phyloP scores from a whole-genome alignment of 2,329 filamentous ascomycete genomes.

The Aspergillus vadensis region DNA sequence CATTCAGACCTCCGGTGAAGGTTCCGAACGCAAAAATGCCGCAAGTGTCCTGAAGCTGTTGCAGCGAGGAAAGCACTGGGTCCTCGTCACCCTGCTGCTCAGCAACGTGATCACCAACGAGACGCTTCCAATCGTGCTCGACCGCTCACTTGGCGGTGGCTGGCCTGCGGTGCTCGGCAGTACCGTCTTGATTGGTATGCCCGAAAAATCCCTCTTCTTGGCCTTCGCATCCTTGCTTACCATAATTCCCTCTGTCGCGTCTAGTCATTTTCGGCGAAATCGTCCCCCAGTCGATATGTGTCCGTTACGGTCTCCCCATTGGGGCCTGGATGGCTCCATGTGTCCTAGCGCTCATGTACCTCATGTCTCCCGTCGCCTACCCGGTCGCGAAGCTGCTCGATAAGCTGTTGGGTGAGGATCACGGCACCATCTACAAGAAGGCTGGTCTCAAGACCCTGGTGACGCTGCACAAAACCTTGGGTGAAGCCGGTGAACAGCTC shows the following conservation, averaged over 20 bases:
- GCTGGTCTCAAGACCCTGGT: slow-evolving; percentile 95
- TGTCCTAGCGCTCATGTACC: slow-evolving; percentile 86
- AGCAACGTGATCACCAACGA: slow-evolving; percentile 99
- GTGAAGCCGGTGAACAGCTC: slow-evolving; percentile 78
- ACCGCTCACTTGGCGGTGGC: slow-evolving; percentile 89
- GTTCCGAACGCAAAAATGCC: slow-evolving; percentile 83
- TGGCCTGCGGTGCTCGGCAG: slow-evolving; percentile 92
- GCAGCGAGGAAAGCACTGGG: slow-evolving; percentile 94
- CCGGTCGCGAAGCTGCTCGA: slow-evolving; percentile 95
- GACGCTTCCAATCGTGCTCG: slow-evolving; percentile 90
- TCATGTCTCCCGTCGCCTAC: slow-evolving; percentile 87
- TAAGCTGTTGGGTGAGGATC: slow-evolving; percentile 87
- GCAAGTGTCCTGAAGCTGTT: slow-evolving; percentile 76
- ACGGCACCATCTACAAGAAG: slow-evolving; percentile 97
- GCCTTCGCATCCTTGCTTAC: slow-evolving; percentile 2
- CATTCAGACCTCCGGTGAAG: slow-evolving; percentile 80
- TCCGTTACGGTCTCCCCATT: slow-evolving; percentile 92
- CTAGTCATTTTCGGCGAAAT: slow-evolving; percentile 97
- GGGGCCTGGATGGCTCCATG: slow-evolving; percentile 90
- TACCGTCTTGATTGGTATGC: slow-evolving; percentile 86
- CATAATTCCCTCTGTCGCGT: not conserved
- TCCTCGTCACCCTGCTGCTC: slow-evolving; percentile 87
- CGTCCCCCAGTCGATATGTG: slow-evolving; percentile 92
- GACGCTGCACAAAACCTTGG: slow-evolving; percentile 88
- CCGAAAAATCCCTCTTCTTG: not conserved